These are phyloP conservation scores for slime mould (Dictyostelium discoideum) DNA, from an alignment of 78 protist genomes.

Conservation along the genomic window DNA sequence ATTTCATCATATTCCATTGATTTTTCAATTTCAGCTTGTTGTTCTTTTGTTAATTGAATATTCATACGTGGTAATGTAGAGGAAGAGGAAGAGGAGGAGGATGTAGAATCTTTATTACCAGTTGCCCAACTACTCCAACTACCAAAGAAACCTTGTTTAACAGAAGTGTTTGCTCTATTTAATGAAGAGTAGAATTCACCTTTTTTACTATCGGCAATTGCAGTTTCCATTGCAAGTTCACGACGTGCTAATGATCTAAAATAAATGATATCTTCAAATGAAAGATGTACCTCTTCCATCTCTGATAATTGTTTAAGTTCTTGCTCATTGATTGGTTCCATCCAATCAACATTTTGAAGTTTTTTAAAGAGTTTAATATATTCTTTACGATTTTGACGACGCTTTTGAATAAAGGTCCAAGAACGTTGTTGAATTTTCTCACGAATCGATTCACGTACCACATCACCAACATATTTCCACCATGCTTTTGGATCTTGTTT, in stretches of 20 bases:
- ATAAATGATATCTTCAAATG: conserved; percentile 74
- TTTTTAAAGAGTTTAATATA: conserved; percentile 63
- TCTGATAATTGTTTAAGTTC: conserved; percentile 38
- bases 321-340: conserved; percentile 49
- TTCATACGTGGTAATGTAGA: not conserved
- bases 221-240: conserved; percentile 63
- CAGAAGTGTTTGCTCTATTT: conserved; percentile 8
- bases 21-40: conserved; percentile 64
- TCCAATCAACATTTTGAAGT: conserved; percentile 64
- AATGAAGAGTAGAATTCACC: conserved; percentile 54
- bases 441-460: conserved; percentile 55
- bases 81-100: not conserved
- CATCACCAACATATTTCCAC: conserved; percentile 68
- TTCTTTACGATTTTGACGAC: conserved; percentile 63
- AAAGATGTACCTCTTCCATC: conserved; percentile 31
- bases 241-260: conserved; percentile 71
- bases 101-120: not conserved
- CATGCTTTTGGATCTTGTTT: conserved; percentile 72
- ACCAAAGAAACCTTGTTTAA: not conserved
- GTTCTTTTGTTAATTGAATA: conserved; percentile 73
- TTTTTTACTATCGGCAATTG: conserved; percentile 52
- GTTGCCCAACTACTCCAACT: conserved; percentile 16
- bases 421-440: conserved; percentile 63
- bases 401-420: conserved; percentile 64
- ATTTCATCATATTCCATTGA: conserved; percentile 78